phyloP scores from a whole-genome alignment of 2,329 filamentous ascomycete species.

The Aspergillus vadensis region DNA sequence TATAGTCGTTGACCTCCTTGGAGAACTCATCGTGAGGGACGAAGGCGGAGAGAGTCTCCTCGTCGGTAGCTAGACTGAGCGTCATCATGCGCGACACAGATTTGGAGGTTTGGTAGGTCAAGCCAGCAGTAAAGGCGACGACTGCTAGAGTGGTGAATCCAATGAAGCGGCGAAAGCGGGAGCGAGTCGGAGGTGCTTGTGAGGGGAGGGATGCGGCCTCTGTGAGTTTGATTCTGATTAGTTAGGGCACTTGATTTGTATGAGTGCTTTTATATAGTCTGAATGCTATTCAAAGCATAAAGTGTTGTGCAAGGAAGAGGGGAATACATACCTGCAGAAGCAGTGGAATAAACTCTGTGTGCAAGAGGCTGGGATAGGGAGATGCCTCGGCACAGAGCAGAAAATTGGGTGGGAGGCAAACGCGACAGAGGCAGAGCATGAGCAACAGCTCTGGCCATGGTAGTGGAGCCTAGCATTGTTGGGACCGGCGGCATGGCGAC shows the following conservation, averaged over 20 bases:
- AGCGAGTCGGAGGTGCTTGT: conserved; percentile 24
- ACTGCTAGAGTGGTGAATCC: conserved; percentile 41
- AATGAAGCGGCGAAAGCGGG: conserved; percentile 36
- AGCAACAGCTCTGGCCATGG: conserved; percentile 2
- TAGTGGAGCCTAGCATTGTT: conserved; percentile 4
- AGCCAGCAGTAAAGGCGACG: conserved; percentile 36
- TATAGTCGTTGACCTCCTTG: conserved; percentile 68
- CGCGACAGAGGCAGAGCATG: conserved; percentile 7
- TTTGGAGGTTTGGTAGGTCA: conserved; percentile 29
- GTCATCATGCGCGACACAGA: conserved; percentile 38
- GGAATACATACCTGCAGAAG: neutral
- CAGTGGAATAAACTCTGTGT: neutral
- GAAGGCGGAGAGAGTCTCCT: conserved; percentile 71
- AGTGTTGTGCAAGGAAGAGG: neutral
- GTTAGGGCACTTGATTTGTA: neutral
- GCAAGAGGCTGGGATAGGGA: neutral
- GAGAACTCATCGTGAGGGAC: conserved; percentile 55
- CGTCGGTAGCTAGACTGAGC: conserved; percentile 61
- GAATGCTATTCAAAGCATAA: neutral
- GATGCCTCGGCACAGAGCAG: neutral
- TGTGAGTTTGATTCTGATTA: neutral
- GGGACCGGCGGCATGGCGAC: conserved; percentile 5
- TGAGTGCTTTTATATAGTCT: neutral
- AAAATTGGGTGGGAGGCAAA: neutral
- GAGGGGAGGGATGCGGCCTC: neutral